Evolutionary conservation across 1,284 basidiomycete species (phyloP).

Genomic region (Puccinia hordei): DNA sequence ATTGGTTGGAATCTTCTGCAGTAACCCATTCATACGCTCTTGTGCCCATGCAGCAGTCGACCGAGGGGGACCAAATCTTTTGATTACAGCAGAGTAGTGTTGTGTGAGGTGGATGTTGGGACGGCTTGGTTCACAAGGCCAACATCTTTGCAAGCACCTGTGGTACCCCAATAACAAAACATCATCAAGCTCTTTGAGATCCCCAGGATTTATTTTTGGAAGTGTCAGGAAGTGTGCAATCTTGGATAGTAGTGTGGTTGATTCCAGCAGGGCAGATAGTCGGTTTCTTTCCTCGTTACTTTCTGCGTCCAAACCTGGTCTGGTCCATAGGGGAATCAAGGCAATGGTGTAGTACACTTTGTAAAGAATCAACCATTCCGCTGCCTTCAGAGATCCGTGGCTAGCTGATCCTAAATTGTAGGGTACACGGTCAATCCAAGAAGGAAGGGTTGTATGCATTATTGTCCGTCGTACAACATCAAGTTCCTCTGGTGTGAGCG

Average conservation of each 20-base stretch:
- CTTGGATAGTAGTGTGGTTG: background rate
- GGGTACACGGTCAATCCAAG: conserved; percentile 11
- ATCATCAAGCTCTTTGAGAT: conserved; percentile 9
- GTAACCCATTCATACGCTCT: background rate
- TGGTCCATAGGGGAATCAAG: conserved; percentile 4
- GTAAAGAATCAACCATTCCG: conserved; percentile 39
- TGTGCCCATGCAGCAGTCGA: conserved; percentile 5
- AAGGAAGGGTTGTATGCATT: conserved; percentile 9
- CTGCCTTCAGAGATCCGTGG: conserved; percentile 22
- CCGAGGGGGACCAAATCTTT: background rate
- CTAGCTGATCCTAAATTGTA: conserved; percentile 23
- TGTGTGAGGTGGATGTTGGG: conserved; percentile 10
- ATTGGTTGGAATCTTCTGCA: conserved; percentile 11
- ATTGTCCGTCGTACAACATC: background rate
- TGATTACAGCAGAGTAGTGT: background rate
- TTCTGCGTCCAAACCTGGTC: background rate
- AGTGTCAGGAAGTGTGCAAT: background rate
- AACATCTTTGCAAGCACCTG: background rate
- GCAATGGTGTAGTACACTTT: background rate
- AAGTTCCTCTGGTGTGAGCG: background rate
- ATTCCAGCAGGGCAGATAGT: background rate
- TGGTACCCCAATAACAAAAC: conserved; percentile 1
- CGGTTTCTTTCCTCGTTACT: background rate
- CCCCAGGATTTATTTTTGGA: conserved; percentile 1
- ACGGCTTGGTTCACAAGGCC: background rate